These are phyloP conservation scores for Nakazawaea wickerhamii DNA, from an alignment of 805 yeast genomes.

Conservation along the genomic window DNA sequence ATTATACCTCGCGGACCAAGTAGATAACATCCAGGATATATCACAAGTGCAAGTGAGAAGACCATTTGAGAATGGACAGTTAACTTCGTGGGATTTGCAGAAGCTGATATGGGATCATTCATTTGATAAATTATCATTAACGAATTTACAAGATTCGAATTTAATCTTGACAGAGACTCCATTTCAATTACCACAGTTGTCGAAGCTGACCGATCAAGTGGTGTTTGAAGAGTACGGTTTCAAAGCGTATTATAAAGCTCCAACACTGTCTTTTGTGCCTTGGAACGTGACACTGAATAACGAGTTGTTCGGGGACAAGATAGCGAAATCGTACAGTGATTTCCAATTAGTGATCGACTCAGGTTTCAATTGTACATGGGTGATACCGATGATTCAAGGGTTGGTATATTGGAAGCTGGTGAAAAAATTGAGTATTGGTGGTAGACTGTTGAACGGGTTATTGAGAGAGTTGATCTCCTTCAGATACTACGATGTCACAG, in stretches of 20 bases:
- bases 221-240: slow-evolving; percentile 93
- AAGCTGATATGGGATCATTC: slow-evolving; percentile 87
- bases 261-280: slow-evolving; percentile 56
- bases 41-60: slow-evolving; percentile 70
- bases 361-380: slow-evolving; percentile 84
- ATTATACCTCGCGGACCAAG: slow-evolving; percentile 66
- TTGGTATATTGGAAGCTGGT: slow-evolving; percentile 72
- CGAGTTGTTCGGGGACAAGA: slow-evolving; percentile 18
- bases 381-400: slow-evolving; percentile 79
- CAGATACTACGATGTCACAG: slow-evolving; percentile 88
- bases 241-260: slow-evolving; percentile 59
- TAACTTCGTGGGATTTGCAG: slow-evolving; percentile 88
- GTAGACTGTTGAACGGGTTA: slow-evolving; percentile 76
- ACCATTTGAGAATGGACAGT: slow-evolving; percentile 85
- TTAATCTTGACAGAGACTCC: slow-evolving; percentile 78
- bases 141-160: slow-evolving; percentile 41
- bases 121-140: slow-evolving; percentile 32
- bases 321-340: slow-evolving; percentile 34
- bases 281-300: slow-evolving; percentile 40
- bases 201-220: slow-evolving; percentile 83
- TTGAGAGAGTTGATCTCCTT: slow-evolving; percentile 82
- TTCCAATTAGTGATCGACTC: slow-evolving; percentile 80
- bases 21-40: slow-evolving; percentile 59
- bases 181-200: slow-evolving; percentile 72
- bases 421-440: slow-evolving; percentile 79